A percentile compares a stretch with the other conserved stretches of the same genome.
These are phyloP conservation scores for Knufia petricola DNA, from an alignment of 2,329 filamentous ascomycete genomes.

Conservation along the genomic window DNA sequence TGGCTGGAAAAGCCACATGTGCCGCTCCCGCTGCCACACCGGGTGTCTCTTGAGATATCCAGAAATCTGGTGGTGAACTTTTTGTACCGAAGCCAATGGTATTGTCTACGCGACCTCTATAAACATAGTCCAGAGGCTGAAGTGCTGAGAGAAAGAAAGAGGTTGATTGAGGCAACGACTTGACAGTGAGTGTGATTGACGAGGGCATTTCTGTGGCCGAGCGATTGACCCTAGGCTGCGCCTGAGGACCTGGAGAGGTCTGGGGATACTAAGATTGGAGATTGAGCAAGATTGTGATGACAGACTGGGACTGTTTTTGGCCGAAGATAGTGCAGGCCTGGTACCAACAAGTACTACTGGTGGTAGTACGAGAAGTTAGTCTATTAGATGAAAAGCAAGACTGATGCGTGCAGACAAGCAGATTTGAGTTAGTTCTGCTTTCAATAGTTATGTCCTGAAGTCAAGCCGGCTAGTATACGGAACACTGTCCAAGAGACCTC, in stretches of 20 bases:
- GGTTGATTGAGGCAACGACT: constrained; percentile 65
- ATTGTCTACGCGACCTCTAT: constrained; percentile 52
- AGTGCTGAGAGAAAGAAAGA: constrained; percentile 76
- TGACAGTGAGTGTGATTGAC: constrained; percentile 58
- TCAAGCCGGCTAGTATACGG: neutral
- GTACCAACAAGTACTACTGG: no score
- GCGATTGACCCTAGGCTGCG: neutral
- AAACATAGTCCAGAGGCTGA: constrained; percentile 68
- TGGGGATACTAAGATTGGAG: neutral
- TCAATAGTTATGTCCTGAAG: no score
- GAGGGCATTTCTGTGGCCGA: constrained; percentile 44
- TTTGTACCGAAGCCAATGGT: constrained; percentile 48
- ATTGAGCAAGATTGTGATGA: neutral
- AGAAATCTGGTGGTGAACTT: constrained; percentile 49
- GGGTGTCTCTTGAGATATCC: constrained; percentile 52
- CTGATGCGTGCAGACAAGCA: neutral
- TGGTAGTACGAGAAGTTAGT: neutral
- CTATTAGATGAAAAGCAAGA: neutral
- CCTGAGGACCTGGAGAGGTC: neutral
- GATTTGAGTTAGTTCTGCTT: no score
- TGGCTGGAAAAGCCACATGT: constrained; percentile 60
- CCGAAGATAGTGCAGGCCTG: neutral
- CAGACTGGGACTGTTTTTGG: constrained; percentile 3
- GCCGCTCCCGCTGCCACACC: constrained; percentile 45
- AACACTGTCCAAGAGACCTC: no score